Conservation (phyloP, 2,329 filamentous ascomycete species). For the Talaromyces funiculosus region DNA sequence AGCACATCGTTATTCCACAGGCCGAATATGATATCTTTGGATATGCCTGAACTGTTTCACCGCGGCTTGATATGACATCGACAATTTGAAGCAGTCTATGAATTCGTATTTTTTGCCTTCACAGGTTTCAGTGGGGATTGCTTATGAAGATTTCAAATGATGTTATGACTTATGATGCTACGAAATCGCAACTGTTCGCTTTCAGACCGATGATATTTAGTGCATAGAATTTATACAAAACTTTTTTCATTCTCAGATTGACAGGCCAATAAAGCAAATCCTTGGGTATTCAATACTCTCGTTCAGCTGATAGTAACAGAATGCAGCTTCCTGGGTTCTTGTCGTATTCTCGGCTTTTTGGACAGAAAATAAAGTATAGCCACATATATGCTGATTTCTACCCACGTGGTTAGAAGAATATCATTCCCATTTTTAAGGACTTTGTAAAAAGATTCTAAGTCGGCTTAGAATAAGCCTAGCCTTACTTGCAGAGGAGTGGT, state of each 20-base stretch:
- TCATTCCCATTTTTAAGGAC: too few relatives aligned
- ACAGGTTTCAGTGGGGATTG: neutral
- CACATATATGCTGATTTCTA: too few relatives aligned
- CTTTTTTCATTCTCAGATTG: neutral
- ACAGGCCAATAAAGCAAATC: too few relatives aligned
- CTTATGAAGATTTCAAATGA: neutral
- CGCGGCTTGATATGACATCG: neutral
- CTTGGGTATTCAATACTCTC: too few relatives aligned
- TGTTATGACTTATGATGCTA: neutral
- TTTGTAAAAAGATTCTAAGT: too few relatives aligned
- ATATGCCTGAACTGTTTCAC: neutral
- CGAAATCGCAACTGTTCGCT: neutral
- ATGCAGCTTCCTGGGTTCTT: too few relatives aligned
- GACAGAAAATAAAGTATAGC: too few relatives aligned
- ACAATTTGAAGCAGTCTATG: neutral
- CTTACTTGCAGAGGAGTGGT: too few relatives aligned
- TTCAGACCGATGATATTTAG: neutral
- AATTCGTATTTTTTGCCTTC: neutral
- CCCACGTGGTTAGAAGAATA: too few relatives aligned
- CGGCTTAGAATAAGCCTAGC: too few relatives aligned
- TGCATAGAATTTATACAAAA: neutral
- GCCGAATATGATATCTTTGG: neutral
- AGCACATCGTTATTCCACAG: neutral
- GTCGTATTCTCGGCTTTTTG: too few relatives aligned
- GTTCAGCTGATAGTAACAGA: too few relatives aligned